A percentile compares a stretch with the other conserved stretches of the same genome.
phyloP scores from a whole-genome alignment of 768 basidiomycete species.

The Boletus fagicola region DNA sequence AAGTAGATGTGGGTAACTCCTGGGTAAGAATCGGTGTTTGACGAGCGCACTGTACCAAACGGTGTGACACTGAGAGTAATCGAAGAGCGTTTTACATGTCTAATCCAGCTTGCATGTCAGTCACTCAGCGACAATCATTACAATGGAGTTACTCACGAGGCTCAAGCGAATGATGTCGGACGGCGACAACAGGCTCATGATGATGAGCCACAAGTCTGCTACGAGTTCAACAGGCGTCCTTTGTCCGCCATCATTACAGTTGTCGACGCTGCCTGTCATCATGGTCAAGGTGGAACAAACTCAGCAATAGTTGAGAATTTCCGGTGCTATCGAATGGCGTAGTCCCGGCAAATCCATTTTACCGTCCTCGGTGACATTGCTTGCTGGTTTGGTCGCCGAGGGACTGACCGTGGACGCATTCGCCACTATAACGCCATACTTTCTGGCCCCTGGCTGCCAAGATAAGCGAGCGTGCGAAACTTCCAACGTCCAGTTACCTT shows the following conservation, averaged over 20 bases:
- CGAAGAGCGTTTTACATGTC: constrained; percentile 28
- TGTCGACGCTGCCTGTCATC: background rate
- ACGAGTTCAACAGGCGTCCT: constrained; percentile 13
- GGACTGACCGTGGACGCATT: constrained; percentile 9
- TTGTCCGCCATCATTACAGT: background rate
- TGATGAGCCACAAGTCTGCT: constrained; percentile 30
- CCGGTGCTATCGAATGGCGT: background rate
- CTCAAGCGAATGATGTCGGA: constrained; percentile 25
- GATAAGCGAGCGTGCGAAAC: background rate
- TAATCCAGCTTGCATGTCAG: background rate
- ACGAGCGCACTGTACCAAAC: constrained; percentile 29
- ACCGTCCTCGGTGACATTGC: constrained; percentile 1
- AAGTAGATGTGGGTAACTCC: constrained; percentile 27
- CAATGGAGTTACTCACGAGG: constrained; percentile 19
- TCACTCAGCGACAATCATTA: background rate
- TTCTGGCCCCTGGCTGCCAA: constrained; percentile 1
- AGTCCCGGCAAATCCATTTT: constrained; percentile 8
- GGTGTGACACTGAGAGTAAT: constrained; percentile 24
- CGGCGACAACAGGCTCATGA: constrained; percentile 30
- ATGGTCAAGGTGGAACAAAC: background rate
- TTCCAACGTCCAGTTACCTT: background rate
- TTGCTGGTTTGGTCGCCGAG: background rate
- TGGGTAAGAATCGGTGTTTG: constrained; percentile 24
- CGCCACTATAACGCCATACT: constrained; percentile 24
- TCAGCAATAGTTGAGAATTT: background rate